These are phyloP conservation scores for Hypsizygus ulmarius DNA, from an alignment of 1,284 basidiomycete species.

Conservation along the genomic window DNA sequence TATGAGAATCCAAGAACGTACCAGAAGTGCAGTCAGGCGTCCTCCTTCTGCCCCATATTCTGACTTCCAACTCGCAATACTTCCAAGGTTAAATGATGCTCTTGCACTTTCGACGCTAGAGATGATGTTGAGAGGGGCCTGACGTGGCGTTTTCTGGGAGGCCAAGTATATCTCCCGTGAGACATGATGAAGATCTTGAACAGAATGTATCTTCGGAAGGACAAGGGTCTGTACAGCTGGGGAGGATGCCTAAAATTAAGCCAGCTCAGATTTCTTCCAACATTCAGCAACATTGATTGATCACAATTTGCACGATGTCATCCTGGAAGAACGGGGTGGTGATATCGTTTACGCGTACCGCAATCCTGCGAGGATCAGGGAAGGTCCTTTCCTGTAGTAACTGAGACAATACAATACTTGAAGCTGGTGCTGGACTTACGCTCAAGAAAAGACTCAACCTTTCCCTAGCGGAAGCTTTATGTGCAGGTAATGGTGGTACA, in stretches of 20 bases:
- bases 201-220: slow-evolving; percentile 77
- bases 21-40: slow-evolving; percentile 52
- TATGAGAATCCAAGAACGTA: slow-evolving; percentile 28
- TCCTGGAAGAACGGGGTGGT: slow-evolving; percentile 68
- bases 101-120: slow-evolving; percentile 81
- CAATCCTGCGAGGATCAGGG: slow-evolving; percentile 53
- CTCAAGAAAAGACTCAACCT: slow-evolving; percentile 59
- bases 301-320: slow-evolving; percentile 69
- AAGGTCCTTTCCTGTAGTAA: slow-evolving; percentile 28
- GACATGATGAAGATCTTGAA: slow-evolving; percentile 61
- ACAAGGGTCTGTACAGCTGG: slow-evolving; percentile 59
- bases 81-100: slow-evolving; percentile 56
- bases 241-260: slow-evolving; percentile 38
- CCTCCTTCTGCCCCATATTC: slow-evolving; percentile 48
- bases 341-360: slow-evolving; percentile 78
- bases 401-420: background rate
- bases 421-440: slow-evolving; percentile 34
- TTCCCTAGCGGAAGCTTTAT: slow-evolving; percentile 63
- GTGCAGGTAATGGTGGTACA: slow-evolving; percentile 56
- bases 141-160: slow-evolving; percentile 19
- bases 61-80: slow-evolving; percentile 64
- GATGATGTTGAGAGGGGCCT: slow-evolving; percentile 54
- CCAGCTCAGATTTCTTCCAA: background rate
- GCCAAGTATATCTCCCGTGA: slow-evolving; percentile 39
- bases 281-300: slow-evolving; percentile 14